Conservation (phyloP, 164 flowering plant species). For the Saururus chinensis region DNA sequence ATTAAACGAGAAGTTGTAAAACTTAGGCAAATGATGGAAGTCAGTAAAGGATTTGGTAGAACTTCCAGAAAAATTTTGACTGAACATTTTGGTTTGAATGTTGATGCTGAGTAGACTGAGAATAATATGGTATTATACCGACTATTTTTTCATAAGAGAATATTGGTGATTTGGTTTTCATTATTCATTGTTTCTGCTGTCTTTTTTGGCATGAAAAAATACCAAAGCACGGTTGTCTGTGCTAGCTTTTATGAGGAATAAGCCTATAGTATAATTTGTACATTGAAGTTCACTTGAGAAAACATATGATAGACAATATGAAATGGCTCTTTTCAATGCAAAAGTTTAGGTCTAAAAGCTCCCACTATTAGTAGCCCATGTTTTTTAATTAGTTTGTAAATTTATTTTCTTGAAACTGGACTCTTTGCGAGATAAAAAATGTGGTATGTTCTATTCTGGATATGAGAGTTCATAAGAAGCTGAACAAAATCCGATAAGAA, state of each 20-base stretch:
- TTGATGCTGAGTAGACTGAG: conserved; percentile 14
- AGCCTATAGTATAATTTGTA: not conserved
- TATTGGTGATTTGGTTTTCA: not conserved
- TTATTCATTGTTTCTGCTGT: not conserved
- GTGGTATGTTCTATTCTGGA: too few species aligned
- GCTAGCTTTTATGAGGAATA: not conserved
- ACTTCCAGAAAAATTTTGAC: conserved; percentile 32
- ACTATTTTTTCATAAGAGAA: not conserved
- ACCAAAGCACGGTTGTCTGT: not conserved
- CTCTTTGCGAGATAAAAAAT: too few species aligned
- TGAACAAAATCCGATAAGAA: too few species aligned
- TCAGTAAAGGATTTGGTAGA: conserved; percentile 50
- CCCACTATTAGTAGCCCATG: too few species aligned
- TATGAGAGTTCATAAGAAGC: too few species aligned
- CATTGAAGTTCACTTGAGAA: too few species aligned
- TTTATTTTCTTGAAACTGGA: too few species aligned
- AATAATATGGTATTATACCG: not conserved
- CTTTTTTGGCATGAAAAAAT: not conserved
- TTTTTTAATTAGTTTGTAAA: too few species aligned
- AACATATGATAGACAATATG: too few species aligned
- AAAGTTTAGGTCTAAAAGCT: too few species aligned
- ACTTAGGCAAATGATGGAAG: conserved; percentile 46
- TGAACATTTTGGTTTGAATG: conserved; percentile 22
- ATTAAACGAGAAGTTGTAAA: conserved; percentile 37
- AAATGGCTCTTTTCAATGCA: too few species aligned